Conservation (phyloP, 1,284 basidiomycete genomes). For the Cutaneotrichosporon sp. region DNA sequence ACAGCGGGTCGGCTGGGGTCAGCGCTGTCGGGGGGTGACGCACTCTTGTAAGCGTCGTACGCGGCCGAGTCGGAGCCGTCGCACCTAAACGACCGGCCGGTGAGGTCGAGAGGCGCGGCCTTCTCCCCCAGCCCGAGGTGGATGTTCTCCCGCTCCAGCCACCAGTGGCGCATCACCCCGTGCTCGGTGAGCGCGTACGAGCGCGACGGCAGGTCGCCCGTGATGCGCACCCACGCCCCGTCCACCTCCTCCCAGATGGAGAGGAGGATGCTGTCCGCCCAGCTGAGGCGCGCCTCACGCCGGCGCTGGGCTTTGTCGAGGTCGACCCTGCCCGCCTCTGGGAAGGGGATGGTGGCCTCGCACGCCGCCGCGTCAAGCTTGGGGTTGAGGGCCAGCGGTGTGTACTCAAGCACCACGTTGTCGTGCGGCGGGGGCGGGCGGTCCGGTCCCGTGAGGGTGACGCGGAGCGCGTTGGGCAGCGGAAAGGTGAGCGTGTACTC, state of each 20-base stretch:
- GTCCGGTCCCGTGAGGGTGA: constrained; percentile 47
- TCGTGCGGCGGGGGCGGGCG: constrained; percentile 51
- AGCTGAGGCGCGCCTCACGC: constrained; percentile 34
- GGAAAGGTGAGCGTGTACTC: constrained; percentile 48
- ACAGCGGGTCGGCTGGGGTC: constrained; percentile 48
- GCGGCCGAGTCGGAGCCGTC: constrained; percentile 51
- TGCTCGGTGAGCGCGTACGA: constrained; percentile 52
- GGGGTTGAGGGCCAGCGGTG: constrained; percentile 36
- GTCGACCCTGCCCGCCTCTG: constrained; percentile 27
- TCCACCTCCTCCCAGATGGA: constrained; percentile 39
- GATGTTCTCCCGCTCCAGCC: constrained; percentile 38
- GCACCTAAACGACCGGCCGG: constrained; percentile 46
- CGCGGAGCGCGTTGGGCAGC: constrained; percentile 43
- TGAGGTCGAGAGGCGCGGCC: constrained; percentile 52
- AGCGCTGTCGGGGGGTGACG: not conserved
- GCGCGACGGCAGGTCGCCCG: constrained; percentile 48
- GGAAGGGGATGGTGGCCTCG: constrained; percentile 36
- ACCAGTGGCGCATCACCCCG: constrained; percentile 50
- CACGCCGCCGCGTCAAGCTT: constrained; percentile 26
- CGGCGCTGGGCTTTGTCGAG: constrained; percentile 27
- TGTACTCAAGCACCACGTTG: constrained; percentile 44
- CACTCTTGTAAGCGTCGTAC: constrained; percentile 52
- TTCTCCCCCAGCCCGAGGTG: constrained; percentile 56
- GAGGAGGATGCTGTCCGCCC: constrained; percentile 41
- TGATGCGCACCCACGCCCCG: constrained; percentile 32